phyloP scores from a whole-genome alignment of 441 rosid species.

The Daphne laureola region DNA sequence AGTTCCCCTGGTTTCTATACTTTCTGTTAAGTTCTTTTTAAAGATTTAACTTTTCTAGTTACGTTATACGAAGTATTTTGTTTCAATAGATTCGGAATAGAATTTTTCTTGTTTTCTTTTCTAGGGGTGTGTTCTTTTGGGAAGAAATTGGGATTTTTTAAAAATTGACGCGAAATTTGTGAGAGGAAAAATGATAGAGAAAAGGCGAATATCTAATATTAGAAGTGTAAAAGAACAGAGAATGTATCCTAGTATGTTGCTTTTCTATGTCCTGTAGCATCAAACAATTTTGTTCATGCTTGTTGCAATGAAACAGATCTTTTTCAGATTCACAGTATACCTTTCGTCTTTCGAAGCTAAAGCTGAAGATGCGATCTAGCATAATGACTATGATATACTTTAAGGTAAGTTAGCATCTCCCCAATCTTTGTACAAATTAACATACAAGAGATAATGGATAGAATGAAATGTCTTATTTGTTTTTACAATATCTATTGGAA shows the following conservation, averaged over 20 bases:
- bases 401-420: constrained; percentile 44
- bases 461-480: no score
- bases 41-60: no score
- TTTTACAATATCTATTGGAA: no score
- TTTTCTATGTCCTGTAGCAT: constrained; percentile 4
- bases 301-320: constrained; percentile 53
- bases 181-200: no score
- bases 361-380: constrained; percentile 78
- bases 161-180: no score
- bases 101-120: no score
- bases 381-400: constrained; percentile 76
- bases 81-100: no score
- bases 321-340: constrained; percentile 85
- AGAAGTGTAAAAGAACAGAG: background rate
- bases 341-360: constrained; percentile 67
- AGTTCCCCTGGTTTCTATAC: no score
- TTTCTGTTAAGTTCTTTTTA: no score
- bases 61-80: no score
- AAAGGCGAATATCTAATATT: background rate
- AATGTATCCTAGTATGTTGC: no score
- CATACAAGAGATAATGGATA: background rate
- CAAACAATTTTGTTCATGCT: constrained; percentile 13
- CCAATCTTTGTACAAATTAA: constrained; percentile 6
- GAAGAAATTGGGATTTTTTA: no score
- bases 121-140: background rate